Evolutionary conservation across 345 rosid species (phyloP).

Genomic region (Bruguiera parviflora): DNA sequence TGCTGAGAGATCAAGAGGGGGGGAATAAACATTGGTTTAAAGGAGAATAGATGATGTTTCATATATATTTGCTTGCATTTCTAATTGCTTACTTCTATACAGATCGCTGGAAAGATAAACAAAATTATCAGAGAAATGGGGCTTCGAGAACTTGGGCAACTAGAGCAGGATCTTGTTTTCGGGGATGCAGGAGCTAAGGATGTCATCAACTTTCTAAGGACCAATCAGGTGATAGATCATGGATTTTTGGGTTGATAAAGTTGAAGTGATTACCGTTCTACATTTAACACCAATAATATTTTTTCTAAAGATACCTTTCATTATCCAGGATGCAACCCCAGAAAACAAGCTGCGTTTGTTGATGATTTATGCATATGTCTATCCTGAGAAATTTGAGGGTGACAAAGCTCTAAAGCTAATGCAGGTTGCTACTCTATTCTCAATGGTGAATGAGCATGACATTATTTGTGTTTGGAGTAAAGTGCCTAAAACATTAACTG

Average conservation of each 20-base stretch:
- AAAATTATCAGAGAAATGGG: slow-evolving; percentile 56
- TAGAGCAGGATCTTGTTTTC: slow-evolving; percentile 97
- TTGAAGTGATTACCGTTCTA: not conserved
- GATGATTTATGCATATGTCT: slow-evolving; percentile 80
- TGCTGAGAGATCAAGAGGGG: no score
- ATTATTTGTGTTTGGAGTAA: no score
- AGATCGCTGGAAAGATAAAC: slow-evolving; percentile 91
- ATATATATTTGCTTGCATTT: slow-evolving; percentile 3
- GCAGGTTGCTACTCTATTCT: slow-evolving; percentile 60
- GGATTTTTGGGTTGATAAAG: slow-evolving; percentile 2
- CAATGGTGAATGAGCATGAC: not conserved
- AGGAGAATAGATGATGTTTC: no score
- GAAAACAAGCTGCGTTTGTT: slow-evolving; percentile 84
- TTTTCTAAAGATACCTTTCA: slow-evolving; percentile 5
- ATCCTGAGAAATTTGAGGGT: slow-evolving; percentile 93
- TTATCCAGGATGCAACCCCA: slow-evolving; percentile 58
- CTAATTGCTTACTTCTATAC: slow-evolving; percentile 14
- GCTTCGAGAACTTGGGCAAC: slow-evolving; percentile 85
- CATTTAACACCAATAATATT: not conserved
- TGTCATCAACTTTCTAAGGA: slow-evolving; percentile 73
- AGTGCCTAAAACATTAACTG: no score
- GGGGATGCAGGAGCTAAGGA: slow-evolving; percentile 95
- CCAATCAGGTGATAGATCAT: slow-evolving; percentile 49
- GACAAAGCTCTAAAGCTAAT: slow-evolving; percentile 80
- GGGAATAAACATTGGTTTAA: no score